Conservation (phyloP, 2,329 filamentous ascomycete genomes). For the Dothideomycetidae sp. region DNA sequence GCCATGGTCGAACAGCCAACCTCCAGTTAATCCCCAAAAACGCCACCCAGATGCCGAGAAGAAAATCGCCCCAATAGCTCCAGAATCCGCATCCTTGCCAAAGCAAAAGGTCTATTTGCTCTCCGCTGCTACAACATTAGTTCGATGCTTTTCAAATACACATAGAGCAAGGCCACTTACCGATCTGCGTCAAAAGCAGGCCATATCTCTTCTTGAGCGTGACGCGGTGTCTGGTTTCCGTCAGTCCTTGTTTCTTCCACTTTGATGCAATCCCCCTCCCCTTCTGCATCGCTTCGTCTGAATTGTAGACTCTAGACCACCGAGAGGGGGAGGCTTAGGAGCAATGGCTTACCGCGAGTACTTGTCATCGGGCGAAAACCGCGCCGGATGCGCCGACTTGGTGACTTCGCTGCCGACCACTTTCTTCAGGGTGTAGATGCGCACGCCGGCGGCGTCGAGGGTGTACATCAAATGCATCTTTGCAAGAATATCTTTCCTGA, state of each 20-base stretch:
- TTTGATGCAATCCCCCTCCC: no score
- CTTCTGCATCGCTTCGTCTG: no score
- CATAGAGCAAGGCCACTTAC: neutral
- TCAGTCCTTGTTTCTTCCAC: neutral
- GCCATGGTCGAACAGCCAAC: no score
- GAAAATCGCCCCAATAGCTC: no score
- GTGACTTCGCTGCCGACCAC: constrained; percentile 68
- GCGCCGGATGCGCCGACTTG: constrained; percentile 88
- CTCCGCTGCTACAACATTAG: neutral
- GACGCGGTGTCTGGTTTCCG: constrained; percentile 59
- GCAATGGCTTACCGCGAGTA: constrained; percentile 70
- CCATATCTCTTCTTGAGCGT: constrained; percentile 89
- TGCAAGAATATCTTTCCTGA: no score
- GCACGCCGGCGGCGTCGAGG: constrained; percentile 66
- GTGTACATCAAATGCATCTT: constrained; percentile 75
- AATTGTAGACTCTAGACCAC: no score
- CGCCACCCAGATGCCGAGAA: no score
- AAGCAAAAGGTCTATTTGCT: neutral
- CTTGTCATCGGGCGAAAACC: constrained; percentile 97
- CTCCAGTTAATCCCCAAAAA: no score
- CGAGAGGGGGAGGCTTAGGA: no score
- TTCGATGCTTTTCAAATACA: no score
- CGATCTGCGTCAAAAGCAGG: constrained; percentile 68
- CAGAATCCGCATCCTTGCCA: no score
- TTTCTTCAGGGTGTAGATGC: constrained; percentile 92